Base-by-base conservation (phyloP, 768 basidiomycete genomes). In the Amanita molliuscula region DNA sequence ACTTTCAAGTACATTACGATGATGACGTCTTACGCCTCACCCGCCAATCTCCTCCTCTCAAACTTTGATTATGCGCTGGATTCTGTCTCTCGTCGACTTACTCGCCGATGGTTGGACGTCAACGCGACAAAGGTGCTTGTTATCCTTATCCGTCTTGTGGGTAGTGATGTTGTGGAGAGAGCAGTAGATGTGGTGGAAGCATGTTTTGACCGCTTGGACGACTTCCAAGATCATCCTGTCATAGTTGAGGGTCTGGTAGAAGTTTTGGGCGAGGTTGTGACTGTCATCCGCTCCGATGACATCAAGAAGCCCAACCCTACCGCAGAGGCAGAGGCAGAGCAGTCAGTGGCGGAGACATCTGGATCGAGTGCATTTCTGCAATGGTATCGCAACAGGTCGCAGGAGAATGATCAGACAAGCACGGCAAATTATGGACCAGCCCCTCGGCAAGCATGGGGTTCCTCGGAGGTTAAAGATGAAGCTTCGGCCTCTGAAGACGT, bases 61-160 rank as follows among this genome's bases (percentile, higher is more conserved):
- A 96, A 99, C 64, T 95, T 95, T 56, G 95, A 99, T 65, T 98
- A 99, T 61, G 86, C 91, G 7, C 78, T 99, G 49, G 92, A 97
- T 57, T 80, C 87, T 2, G 84, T 95, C 13, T 88, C 91, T 2
- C 83, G 90, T 18, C 78, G 88, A 23, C 74, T 99, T 21, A 82
- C 83, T 9, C 77, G 79, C 15, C 75, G 84, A 53, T 84, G 87
- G 75, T 74, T 98, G 8, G 91, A 95, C 54, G 74, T 88, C 1
- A 82, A 88, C 29, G 95, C 95, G 0, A 88, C 94, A 7, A 84
- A 88, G 54, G 93, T 98, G 5, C 72, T 99, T 18, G 77, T 81
- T 11, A 68, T 93, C 23, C 81, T 97, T 61, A 78, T 98, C 50
- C 82, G 86, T 7, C 73, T 98, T 10, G 88, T 95, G 6, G 95